Percentiles rank a stretch among this genome's conserved stretches.
Conservation (phyloP, 2,329 filamentous ascomycete genomes). For the Penicillium aurantiogriseum region DNA sequence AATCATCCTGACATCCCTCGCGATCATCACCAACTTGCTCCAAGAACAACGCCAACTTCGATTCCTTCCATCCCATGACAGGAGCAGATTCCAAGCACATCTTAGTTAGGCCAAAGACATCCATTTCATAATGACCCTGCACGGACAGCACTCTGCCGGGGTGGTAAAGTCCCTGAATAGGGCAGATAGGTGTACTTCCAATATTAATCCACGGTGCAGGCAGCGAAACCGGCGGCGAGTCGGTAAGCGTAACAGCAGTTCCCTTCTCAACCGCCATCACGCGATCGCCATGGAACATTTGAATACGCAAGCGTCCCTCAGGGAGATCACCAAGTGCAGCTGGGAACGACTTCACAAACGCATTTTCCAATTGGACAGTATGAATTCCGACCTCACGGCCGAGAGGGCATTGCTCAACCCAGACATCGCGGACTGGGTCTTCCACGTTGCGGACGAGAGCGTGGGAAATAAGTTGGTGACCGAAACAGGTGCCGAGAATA, state of each 20-base stretch:
- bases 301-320: conserved; percentile 19
- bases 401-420: conserved; percentile 26
- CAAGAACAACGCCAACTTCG: conserved; percentile 24
- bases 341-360: conserved; percentile 17
- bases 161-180: conserved; percentile 26
- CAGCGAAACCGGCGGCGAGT: conserved; percentile 23
- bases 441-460: conserved; percentile 20
- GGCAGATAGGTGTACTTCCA: conserved; percentile 26
- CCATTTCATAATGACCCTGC: conserved; percentile 29
- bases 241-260: conserved; percentile 12
- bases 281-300: conserved; percentile 28
- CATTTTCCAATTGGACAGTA: conserved; percentile 20
- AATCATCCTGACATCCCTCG: conserved; percentile 21
- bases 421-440: conserved; percentile 21
- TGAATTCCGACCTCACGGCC: conserved; percentile 25
- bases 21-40: conserved; percentile 25
- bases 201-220: conserved; percentile 27
- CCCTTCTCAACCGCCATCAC: conserved; percentile 28
- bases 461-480: conserved; percentile 32
- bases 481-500: conserved; percentile 38
- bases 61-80: conserved; percentile 24
- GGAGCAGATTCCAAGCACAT: conserved; percentile 26
- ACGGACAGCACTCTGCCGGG: conserved; percentile 24
- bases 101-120: conserved; percentile 24
- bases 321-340: conserved; percentile 17